Conservation (phyloP, 305 asterid species). For the Rubia peregrina region DNA sequence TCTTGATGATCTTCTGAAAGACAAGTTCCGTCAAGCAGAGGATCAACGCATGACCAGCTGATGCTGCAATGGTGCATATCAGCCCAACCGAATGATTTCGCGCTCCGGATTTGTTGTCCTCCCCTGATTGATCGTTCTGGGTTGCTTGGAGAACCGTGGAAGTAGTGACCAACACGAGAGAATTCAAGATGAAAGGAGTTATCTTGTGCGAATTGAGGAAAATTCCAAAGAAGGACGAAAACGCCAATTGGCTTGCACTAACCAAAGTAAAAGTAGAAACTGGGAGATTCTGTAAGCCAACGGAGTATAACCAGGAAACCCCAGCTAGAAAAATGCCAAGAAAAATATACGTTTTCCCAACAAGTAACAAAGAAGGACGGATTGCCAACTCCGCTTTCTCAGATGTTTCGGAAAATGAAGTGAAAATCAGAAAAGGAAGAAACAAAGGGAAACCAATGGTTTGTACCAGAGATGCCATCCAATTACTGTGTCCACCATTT, state of each 20-base stretch:
- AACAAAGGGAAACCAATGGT: constrained; percentile 51
- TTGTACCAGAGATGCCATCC: constrained; percentile 54
- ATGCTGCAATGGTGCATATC: constrained; percentile 5
- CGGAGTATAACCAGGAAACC: neutral
- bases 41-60: constrained; percentile 4
- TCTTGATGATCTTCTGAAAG: neutral
- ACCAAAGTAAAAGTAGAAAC: constrained; percentile 19
- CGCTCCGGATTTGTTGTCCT: neutral
- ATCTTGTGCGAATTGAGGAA: constrained; percentile 52
- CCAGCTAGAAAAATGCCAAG: constrained; percentile 18
- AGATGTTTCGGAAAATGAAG: constrained; percentile 3
- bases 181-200: constrained; percentile 55
- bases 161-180: constrained; percentile 11
- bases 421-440: constrained; percentile 35
- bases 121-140: neutral
- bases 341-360: constrained; percentile 3
- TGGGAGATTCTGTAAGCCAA: constrained; percentile 4
- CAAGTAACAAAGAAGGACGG: neutral
- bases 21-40: constrained; percentile 6
- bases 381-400: neutral
- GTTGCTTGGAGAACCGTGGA: neutral
- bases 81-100: neutral
- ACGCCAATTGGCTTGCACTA: constrained; percentile 32
- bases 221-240: constrained; percentile 52
- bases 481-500: constrained; percentile 56